Evolutionary conservation across 352 stramenopile species (phyloP).

Genomic region (Pythium dissotocum): DNA sequence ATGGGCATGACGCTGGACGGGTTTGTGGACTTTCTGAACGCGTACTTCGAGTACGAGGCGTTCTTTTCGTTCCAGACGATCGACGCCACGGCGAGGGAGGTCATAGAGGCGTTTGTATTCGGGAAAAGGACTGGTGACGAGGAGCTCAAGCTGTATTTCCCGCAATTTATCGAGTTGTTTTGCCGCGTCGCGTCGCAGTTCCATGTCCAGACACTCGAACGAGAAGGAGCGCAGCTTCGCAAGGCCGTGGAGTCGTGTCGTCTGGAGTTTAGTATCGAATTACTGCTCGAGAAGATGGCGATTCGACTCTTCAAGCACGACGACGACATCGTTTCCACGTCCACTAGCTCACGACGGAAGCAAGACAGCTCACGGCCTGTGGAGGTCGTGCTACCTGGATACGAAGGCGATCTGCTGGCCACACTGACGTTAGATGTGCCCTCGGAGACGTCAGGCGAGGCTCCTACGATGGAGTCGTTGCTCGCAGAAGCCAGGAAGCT

Average conservation of each 20-base stretch:
- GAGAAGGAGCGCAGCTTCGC: constrained; percentile 54
- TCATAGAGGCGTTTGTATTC: constrained; percentile 6
- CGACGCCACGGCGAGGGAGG: constrained; percentile 12
- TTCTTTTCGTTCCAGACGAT: constrained; percentile 59
- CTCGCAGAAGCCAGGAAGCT: constrained; percentile 8
- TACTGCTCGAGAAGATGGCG: constrained; percentile 58
- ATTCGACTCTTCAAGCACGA: constrained; percentile 31
- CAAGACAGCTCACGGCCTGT: background rate
- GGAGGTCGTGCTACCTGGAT: constrained; percentile 8
- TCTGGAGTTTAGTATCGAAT: constrained; percentile 63
- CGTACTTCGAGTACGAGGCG: constrained; percentile 78
- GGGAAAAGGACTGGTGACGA: background rate
- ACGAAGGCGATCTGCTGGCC: constrained; percentile 9
- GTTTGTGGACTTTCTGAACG: constrained; percentile 78
- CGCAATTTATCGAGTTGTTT: constrained; percentile 69
- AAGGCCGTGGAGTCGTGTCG: constrained; percentile 55
- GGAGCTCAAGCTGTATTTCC: constrained; percentile 41
- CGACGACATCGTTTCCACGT: background rate
- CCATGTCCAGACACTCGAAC: constrained; percentile 44
- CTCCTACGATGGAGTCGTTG: background rate
- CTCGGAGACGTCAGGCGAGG: background rate
- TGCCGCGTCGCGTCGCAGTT: constrained; percentile 56
- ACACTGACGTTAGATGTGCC: constrained; percentile 10
- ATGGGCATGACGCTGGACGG: constrained; percentile 59
- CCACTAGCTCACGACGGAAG: background rate